Conservation (phyloP, 805 yeast genomes). For the Monosporozyma siamensis region DNA sequence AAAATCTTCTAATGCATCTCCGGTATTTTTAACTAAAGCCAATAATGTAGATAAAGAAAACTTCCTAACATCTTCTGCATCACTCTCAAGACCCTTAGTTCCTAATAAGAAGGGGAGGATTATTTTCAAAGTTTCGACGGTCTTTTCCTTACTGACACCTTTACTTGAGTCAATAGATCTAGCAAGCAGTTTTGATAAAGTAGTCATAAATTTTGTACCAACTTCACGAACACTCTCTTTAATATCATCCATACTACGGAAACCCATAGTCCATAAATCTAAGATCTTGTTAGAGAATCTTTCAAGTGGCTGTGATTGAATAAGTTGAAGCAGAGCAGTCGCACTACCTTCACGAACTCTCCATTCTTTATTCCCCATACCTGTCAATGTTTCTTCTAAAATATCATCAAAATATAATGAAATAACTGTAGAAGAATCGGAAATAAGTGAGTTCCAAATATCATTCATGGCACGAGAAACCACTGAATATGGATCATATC, state of each 20-base stretch:
- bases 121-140: conserved; percentile 41
- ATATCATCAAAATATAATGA: conserved; percentile 48
- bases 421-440: conserved; percentile 46
- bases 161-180: conserved; percentile 42
- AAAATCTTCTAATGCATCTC: conserved; percentile 52
- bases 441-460: conserved; percentile 70
- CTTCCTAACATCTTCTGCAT: conserved; percentile 72
- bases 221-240: conserved; percentile 86
- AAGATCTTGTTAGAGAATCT: conserved; percentile 45
- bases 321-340: conserved; percentile 55
- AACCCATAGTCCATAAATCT: conserved; percentile 78
- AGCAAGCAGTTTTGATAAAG: conserved; percentile 53
- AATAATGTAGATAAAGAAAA: conserved; percentile 72
- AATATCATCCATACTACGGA: conserved; percentile 86
- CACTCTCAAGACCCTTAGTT: conserved; percentile 66
- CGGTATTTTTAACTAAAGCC: conserved; percentile 56
- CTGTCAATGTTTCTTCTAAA: conserved; percentile 48
- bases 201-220: conserved; percentile 59
- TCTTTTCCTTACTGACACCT: conserved; percentile 32
- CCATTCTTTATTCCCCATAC: conserved; percentile 85
- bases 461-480: conserved; percentile 80
- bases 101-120: conserved; percentile 77
- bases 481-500: conserved; percentile 69
- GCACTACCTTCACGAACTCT: conserved; percentile 84
- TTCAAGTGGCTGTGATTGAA: conserved; percentile 48